Evolutionary conservation across 208 protist genomes (phyloP).

Genomic region (Trypanosoma brucei): DNA sequence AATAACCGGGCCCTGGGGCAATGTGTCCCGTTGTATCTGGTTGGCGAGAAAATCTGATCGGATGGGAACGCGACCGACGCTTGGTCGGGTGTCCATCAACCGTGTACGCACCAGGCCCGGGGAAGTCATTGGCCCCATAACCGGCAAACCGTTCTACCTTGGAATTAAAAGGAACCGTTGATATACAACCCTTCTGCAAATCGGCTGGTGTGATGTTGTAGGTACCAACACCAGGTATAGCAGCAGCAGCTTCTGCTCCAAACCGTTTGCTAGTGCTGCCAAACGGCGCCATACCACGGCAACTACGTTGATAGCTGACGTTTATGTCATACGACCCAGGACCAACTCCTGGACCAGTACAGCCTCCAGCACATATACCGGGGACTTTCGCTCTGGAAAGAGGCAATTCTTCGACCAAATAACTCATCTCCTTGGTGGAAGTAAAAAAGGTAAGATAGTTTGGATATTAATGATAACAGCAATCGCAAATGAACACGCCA

Average conservation of each 20-base stretch:
- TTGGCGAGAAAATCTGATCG: not conserved
- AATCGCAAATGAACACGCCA: too few relatives aligned
- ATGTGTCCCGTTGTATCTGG: not conserved
- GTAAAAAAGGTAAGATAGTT: not conserved
- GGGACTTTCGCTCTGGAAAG: constrained; percentile 64
- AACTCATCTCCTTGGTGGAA: constrained; percentile 8
- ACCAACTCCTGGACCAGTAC: constrained; percentile 56
- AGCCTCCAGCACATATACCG: constrained; percentile 17
- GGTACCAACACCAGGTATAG: constrained; percentile 56
- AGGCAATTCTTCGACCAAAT: constrained; percentile 62
- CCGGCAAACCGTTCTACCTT: constrained; percentile 45
- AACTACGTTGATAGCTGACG: constrained; percentile 10
- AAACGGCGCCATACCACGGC: constrained; percentile 65
- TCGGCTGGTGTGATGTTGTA: constrained; percentile 35
- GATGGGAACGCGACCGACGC: constrained; percentile 6
- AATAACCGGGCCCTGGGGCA: constrained; percentile 39
- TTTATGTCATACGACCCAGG: constrained; percentile 72
- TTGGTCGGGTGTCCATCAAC: constrained; percentile 15
- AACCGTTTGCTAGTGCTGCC: constrained; percentile 53
- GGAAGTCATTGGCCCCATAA: constrained; percentile 23
- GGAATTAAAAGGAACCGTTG: constrained; percentile 63
- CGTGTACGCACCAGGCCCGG: constrained; percentile 67
- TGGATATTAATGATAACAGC: too few relatives aligned
- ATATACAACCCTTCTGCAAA: constrained; percentile 25
- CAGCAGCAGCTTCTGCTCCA: constrained; percentile 22